A percentile compares a stretch with the other conserved stretches of the same genome.
Conservation (phyloP, 2,329 filamentous ascomycete species). For the Aspergillus udagawae region DNA sequence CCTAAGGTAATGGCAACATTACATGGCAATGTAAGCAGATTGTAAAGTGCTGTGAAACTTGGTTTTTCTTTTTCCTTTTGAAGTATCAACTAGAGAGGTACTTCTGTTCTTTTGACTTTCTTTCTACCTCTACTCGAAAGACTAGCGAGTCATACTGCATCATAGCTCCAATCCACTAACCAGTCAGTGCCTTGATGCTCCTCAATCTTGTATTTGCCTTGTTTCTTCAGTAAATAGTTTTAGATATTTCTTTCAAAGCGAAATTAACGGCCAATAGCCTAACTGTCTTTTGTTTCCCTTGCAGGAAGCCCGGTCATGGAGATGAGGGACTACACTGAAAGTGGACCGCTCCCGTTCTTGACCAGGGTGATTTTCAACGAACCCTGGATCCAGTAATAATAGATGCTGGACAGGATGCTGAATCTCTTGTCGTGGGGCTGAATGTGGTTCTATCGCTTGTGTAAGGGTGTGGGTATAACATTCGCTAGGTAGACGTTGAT, state of each 20-base stretch:
- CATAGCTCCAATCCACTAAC: background rate
- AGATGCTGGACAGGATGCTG: no score
- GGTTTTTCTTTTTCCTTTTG: background rate
- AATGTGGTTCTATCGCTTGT: background rate
- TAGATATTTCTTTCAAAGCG: background rate
- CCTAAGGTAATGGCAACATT: background rate
- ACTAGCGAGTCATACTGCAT: no score
- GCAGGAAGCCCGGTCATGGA: background rate
- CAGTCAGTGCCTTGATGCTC: background rate
- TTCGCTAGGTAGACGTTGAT: no score
- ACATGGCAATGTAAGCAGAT: background rate
- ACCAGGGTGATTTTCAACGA: background rate
- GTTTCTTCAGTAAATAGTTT: background rate
- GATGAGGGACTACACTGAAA: background rate
- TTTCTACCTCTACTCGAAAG: no score
- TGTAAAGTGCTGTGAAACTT: background rate
- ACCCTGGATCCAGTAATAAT: no score
- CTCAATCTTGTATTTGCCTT: background rate
- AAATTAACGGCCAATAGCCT: no score
- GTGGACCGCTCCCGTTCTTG: background rate
- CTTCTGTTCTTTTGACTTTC: no score
- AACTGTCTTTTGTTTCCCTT: background rate
- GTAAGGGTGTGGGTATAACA: background rate
- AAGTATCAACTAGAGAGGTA: no score
- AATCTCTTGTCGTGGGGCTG: no score